Evolutionary conservation across 1,139 yeast genomes (phyloP), one percentile per base, ranked within the genome.

Genomic region (Candida albicans): DNA sequence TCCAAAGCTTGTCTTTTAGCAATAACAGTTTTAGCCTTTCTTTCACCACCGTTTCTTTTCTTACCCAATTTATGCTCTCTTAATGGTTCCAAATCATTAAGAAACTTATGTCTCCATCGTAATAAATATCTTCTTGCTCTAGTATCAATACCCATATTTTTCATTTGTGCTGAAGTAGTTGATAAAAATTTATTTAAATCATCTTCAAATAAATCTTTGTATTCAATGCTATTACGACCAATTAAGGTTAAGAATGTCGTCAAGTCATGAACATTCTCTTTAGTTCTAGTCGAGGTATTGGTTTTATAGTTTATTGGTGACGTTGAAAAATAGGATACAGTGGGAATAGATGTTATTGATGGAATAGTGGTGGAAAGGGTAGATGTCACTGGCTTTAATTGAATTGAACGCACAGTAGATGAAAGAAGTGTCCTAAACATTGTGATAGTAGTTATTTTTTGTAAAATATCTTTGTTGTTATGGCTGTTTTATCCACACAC

Each of bases 31-130:
- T 77, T 80, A 48, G 86, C 77, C 56, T 84, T 86, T 63, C 96
- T 79, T 66, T 90, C 96, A 59, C 97, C 96, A 33, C 97, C 97
- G 56, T 81, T 73, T 78, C 83, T 83, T 77, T 90, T 91, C 67
- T 71, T 78, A 12, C 95, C 90, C 53, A 73, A 65, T 55, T 77
- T 78, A 53, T 81, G 77, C 58, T 82, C 88, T 51, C 70, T 58
- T 47, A 86, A 70, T 14, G 79, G 76, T 49, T 76, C 78, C 46
- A 85, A 83, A 54, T 80, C 75, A 59, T 82, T 79, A 27, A 67
- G 64, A 48, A 71, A 75, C 54, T 74, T 75, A 54, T 75, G 61
- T 48, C 63, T 69, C 79, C 79, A 73, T 50, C 77, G 61, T 50
- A 82, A 64, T 56, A 82, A 70, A 60, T 83, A 84, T 58, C 84